Evolutionary conservation across 306 rosid species (phyloP).

Genomic region (Quercus ilex): DNA sequence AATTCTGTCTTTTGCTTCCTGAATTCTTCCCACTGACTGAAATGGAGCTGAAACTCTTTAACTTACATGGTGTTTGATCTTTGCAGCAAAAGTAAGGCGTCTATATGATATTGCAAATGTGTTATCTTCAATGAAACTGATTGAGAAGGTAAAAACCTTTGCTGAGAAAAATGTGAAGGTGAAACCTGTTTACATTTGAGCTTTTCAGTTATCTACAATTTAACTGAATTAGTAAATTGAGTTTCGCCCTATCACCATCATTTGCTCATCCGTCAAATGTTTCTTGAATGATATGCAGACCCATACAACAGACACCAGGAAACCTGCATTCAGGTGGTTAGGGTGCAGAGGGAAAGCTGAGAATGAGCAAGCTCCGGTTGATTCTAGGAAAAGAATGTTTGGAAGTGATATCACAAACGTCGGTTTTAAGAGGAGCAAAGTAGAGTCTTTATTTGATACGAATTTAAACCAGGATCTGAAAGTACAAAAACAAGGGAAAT

Average conservation of each 20-base stretch:
- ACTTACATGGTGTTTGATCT: constrained; percentile 9
- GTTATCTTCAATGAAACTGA: constrained; percentile 77
- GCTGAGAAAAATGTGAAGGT: not conserved
- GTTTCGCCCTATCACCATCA: not conserved
- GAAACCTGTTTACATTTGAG: not conserved
- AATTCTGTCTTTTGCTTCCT: not conserved
- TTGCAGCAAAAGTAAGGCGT: constrained; percentile 95
- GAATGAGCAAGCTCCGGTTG: constrained; percentile 22
- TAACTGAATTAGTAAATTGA: too few relatives aligned
- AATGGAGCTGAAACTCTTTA: not conserved
- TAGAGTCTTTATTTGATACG: constrained; percentile 29
- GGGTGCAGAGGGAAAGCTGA: constrained; percentile 48
- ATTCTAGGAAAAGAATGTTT: constrained; percentile 67
- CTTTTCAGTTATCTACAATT: not conserved
- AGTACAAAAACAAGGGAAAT: constrained; percentile 25
- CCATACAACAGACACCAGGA: constrained; percentile 65
- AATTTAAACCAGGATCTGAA: constrained; percentile 23
- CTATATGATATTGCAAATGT: constrained; percentile 94
- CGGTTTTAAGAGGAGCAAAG: constrained; percentile 43
- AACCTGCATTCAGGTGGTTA: constrained; percentile 90
- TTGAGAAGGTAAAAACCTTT: constrained; percentile 65
- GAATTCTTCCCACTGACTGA: constrained; percentile 5
- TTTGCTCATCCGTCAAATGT: not conserved
- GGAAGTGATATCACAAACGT: constrained; percentile 76
- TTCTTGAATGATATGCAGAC: constrained; percentile 48